Evolutionary conservation across 257 asterid genomes (phyloP), one percentile per base, ranked within the genome.

Genomic region (Ilex aquifolium): DNA sequence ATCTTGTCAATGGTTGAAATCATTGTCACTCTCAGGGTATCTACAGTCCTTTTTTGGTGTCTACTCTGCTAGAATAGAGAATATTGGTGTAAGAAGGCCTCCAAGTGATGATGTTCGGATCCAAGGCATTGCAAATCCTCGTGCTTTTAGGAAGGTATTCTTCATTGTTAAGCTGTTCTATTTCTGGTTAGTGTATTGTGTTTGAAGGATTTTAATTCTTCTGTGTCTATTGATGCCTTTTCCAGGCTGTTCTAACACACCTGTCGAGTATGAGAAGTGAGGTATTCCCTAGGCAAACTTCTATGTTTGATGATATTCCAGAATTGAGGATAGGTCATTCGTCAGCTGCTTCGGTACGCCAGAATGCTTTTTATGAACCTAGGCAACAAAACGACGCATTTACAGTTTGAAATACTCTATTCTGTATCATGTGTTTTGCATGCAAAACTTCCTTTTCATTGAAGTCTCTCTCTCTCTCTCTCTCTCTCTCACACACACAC

Each of bases 31-130:
- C 50, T 49, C 84, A 85, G 96, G 96, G 64, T 85, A 83, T 71
- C 61, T 85, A 69, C 83, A 83, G 79, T 88, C 94, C 51, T 66
- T 42, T 36, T 88, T 78, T 65, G 94, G 87, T 50, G 78, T 88
- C 31, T 83, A 81, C 77, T 85, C 96, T 5, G 60, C 85, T 59
- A 71, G 89, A 78, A 83, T 88, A 60, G 96, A 83, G 72, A 85
- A 83, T 69, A 72, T 68, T 61, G 96, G 94, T 61, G 83, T 83
- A 63, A 81, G 88, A 72, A 83, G 91, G 82, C 86, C 91, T 31
- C 83, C 89, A 5, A 74, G 85, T 31, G 94, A 88, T 72, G 96
- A 83, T 79, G 82, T 88, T 67, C 79, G 76, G 61, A 83, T 88
- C 76, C 84, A 83, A 60, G 96, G 96, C 16, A 71, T 88, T 69